Evolutionary conservation across 2,329 filamentous ascomycete species (phyloP).

Genomic region (Tolypocladium sp.): DNA sequence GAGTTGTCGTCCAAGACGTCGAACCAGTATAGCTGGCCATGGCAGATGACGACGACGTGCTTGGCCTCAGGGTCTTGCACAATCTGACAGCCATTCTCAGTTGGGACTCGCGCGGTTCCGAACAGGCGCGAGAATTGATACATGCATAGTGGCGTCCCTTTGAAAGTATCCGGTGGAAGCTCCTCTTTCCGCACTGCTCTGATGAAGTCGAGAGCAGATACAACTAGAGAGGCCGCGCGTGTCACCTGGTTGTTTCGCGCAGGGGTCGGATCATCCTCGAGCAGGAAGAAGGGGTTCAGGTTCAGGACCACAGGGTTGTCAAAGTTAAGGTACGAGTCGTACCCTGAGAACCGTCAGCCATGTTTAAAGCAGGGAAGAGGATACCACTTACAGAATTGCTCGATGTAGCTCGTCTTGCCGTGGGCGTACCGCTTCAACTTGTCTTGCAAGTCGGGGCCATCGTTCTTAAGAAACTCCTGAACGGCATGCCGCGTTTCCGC

Average conservation of each 20-base stretch:
- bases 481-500: slow-evolving; percentile 73
- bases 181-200: slow-evolving; percentile 89
- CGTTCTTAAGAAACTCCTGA: slow-evolving; percentile 69
- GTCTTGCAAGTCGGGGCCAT: slow-evolving; percentile 80
- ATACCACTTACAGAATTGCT: slow-evolving; percentile 80
- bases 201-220: slow-evolving; percentile 86
- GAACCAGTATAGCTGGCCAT: slow-evolving; percentile 98
- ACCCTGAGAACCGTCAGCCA: slow-evolving; percentile 52
- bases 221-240: slow-evolving; percentile 80
- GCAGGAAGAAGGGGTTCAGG: slow-evolving; percentile 92
- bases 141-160: slow-evolving; percentile 86
- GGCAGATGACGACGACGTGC: slow-evolving; percentile 86
- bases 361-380: not conserved
- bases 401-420: slow-evolving; percentile 91
- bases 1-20: slow-evolving; percentile 92
- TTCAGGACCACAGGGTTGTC: slow-evolving; percentile 97
- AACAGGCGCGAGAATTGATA: slow-evolving; percentile 96
- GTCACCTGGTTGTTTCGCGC: slow-evolving; percentile 95
- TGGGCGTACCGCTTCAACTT: slow-evolving; percentile 84
- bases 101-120: slow-evolving; percentile 88
- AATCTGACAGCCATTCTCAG: slow-evolving; percentile 90
- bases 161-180: slow-evolving; percentile 77
- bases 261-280: slow-evolving; percentile 95
- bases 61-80: slow-evolving; percentile 89
- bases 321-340: slow-evolving; percentile 96